phyloP scores from a whole-genome alignment of 768 basidiomycete species.

The Floccularia luteovirens region DNA sequence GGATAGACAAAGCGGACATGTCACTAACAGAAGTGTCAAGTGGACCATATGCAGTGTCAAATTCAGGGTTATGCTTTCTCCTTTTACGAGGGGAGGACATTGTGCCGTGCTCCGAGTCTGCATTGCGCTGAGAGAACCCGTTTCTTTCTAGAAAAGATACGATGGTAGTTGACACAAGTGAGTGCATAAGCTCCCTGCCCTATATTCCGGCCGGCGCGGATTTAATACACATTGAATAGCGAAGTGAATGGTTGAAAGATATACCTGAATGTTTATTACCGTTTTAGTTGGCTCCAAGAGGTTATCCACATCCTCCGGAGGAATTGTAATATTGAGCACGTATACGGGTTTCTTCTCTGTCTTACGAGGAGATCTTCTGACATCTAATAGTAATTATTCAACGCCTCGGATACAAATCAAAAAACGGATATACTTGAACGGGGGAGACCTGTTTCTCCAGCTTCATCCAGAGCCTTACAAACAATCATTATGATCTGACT shows the following conservation, averaged over 20 bases:
- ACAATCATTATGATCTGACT: neutral
- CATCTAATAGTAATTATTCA: conserved; percentile 26
- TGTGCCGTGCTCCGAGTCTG: neutral
- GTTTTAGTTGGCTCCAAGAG: conserved; percentile 75
- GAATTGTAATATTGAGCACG: conserved; percentile 68
- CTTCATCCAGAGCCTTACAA: conserved; percentile 59
- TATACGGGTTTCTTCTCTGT: conserved; percentile 76
- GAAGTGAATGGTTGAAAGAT: conserved; percentile 7
- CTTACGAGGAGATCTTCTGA: conserved; percentile 72
- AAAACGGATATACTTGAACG: conserved; percentile 28
- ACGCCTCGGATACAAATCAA: neutral
- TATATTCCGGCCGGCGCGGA: conserved; percentile 40
- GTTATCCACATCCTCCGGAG: conserved; percentile 64
- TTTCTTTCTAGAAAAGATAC: conserved; percentile 58
- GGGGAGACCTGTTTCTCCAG: conserved; percentile 39
- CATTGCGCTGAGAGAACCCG: conserved; percentile 31
- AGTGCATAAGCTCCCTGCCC: conserved; percentile 38
- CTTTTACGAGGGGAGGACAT: conserved; percentile 41
- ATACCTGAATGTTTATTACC: conserved; percentile 60
- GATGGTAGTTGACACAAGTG: conserved; percentile 52
- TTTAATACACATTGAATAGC: conserved; percentile 6
- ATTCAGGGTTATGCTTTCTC: conserved; percentile 27
- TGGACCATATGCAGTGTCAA: neutral
- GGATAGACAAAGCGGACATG: neutral
- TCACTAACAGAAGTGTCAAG: neutral